Conservation (phyloP, 306 rosid genomes). For the Acacia melanoxylon region DNA sequence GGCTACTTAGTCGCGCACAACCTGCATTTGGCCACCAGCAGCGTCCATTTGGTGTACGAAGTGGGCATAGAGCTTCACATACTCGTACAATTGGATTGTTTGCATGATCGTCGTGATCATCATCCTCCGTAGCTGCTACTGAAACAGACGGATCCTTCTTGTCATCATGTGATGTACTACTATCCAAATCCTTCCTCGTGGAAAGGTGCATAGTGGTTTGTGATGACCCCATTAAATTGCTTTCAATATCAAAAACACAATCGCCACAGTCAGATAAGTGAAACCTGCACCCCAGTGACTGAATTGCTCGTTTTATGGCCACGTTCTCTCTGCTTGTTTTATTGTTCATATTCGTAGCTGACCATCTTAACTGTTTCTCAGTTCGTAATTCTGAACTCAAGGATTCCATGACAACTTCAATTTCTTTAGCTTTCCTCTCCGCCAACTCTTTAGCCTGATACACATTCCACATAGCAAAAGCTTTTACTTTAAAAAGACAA, state of each 20-base stretch:
- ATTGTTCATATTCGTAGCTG: slow-evolving; percentile 54
- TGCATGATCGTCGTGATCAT: slow-evolving; percentile 51
- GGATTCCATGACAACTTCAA: slow-evolving; percentile 53
- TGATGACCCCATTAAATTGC: slow-evolving; percentile 42
- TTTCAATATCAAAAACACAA: slow-evolving; percentile 69
- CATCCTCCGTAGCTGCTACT: slow-evolving; percentile 43
- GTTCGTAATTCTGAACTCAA: slow-evolving; percentile 62
- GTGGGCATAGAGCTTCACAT: slow-evolving; percentile 79
- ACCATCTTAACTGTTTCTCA: slow-evolving; percentile 69
- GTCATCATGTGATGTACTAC: slow-evolving; percentile 37
- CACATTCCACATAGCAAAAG: slow-evolving; percentile 14
- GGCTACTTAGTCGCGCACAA: slow-evolving; percentile 84
- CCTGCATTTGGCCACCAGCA: slow-evolving; percentile 91
- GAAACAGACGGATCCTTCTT: slow-evolving; percentile 56
- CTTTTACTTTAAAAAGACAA: neutral
- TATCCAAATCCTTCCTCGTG: slow-evolving; percentile 46
- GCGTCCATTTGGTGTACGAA: slow-evolving; percentile 63
- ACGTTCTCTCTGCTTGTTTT: slow-evolving; percentile 67
- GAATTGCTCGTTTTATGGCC: slow-evolving; percentile 84
- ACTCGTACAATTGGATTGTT: slow-evolving; percentile 45
- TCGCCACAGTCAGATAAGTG: slow-evolving; percentile 70
- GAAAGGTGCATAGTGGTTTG: slow-evolving; percentile 36
- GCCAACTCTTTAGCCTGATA: slow-evolving; percentile 84
- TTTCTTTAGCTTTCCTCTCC: slow-evolving; percentile 73
- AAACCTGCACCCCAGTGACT: slow-evolving; percentile 85